Conservation (phyloP, 2,329 filamentous ascomycete species). For the Clarireedia sp. region DNA sequence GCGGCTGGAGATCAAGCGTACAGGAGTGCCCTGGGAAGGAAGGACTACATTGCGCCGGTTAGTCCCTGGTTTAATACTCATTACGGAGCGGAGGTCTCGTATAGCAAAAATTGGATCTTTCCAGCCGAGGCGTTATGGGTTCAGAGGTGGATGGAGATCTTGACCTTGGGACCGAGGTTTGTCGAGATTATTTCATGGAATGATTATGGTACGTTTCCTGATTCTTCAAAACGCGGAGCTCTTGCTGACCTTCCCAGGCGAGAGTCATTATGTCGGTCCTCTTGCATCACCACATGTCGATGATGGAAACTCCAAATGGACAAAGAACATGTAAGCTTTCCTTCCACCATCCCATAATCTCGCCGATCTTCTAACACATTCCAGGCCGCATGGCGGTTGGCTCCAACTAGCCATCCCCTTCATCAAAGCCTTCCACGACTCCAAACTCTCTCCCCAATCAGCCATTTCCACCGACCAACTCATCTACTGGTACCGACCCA, state of each 20-base stretch:
- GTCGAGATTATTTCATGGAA: constrained; percentile 7
- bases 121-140: neutral
- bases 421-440: neutral
- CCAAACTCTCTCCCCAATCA: neutral
- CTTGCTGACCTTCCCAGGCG: neutral
- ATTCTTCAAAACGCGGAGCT: neutral
- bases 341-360: neutral
- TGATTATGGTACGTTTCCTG: constrained; percentile 3
- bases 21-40: neutral
- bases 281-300: constrained; percentile 1
- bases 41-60: constrained; percentile 1
- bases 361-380: neutral
- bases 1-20: neutral
- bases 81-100: constrained; percentile 1
- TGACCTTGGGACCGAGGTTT: neutral
- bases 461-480: neutral
- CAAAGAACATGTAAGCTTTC: constrained; percentile 2
- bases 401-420: constrained; percentile 2
- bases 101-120: constrained; percentile 11
- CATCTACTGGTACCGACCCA: constrained; percentile 8
- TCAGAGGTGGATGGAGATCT: neutral
- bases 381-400: constrained; percentile 5
- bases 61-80: constrained; percentile 8
- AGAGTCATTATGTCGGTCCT: constrained; percentile 7
- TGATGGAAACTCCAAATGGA: constrained; percentile 9